These are phyloP conservation scores for Salix dunnii DNA, from an alignment of 345 rosid genomes.

Conservation along the genomic window DNA sequence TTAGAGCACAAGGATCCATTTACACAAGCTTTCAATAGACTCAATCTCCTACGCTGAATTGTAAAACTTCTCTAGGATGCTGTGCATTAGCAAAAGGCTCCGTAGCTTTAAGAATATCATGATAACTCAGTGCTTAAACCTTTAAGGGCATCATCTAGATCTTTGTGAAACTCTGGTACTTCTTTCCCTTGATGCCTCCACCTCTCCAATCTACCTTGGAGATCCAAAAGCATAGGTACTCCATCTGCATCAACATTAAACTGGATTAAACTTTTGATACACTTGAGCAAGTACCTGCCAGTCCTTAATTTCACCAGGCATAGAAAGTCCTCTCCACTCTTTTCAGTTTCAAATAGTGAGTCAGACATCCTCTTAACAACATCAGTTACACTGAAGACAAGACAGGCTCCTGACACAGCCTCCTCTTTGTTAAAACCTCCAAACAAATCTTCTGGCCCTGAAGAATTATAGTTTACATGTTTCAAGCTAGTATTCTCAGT, in stretches of 20 bases:
- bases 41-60: no score
- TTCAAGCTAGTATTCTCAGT: conserved; percentile 19
- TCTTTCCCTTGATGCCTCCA: conserved; percentile 60
- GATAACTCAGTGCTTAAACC: conserved; percentile 32
- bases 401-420: conserved; percentile 48
- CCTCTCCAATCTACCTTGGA: conserved; percentile 41
- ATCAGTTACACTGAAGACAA: conserved; percentile 58
- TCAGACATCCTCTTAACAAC: conserved; percentile 49
- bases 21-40: no score
- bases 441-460: conserved; percentile 12
- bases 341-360: conserved; percentile 49
- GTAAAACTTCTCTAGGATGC: not conserved
- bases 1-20: no score
- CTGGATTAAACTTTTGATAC: conserved; percentile 46
- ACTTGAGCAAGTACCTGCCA: conserved; percentile 52
- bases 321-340: conserved; percentile 36
- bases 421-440: conserved; percentile 31
- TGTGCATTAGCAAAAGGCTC: not conserved
- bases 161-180: conserved; percentile 28
- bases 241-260: conserved; percentile 34
- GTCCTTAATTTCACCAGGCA: conserved; percentile 51
- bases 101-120: not conserved
- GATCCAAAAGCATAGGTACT: conserved; percentile 42
- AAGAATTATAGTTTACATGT: conserved; percentile 21
- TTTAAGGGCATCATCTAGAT: conserved; percentile 39